phyloP scores from a whole-genome alignment of 352 stramenopile genomes.

The Phytophthora fragariae region DNA sequence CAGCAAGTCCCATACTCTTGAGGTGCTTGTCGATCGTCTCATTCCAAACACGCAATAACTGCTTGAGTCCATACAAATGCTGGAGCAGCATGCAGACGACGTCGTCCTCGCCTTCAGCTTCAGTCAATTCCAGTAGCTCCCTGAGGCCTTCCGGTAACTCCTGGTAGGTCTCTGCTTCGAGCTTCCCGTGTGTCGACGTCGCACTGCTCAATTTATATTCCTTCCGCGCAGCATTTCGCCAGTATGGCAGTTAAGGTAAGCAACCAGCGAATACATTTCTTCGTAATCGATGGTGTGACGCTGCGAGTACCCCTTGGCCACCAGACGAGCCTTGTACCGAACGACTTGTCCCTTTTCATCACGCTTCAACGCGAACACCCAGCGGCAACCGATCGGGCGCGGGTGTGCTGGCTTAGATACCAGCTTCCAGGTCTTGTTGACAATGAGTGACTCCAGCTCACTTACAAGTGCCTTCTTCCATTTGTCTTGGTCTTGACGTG shows the following conservation, averaged over 20 bases:
- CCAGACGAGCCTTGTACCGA: no score
- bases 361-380: no score
- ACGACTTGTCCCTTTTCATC: no score
- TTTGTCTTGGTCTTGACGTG: no score
- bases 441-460: no score
- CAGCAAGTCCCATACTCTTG: neutral
- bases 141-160: neutral
- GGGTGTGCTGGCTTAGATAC: no score
- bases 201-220: neutral
- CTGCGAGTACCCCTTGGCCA: neutral
- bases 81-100: constrained; percentile 1
- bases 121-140: neutral
- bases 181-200: neutral
- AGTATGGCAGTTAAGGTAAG: constrained; percentile 1
- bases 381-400: no score
- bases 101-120: constrained; percentile 5
- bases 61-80: neutral
- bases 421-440: no score
- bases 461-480: no score
- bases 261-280: neutral
- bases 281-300: neutral
- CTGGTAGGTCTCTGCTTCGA: neutral
- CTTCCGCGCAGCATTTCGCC: neutral
- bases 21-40: neutral
- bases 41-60: neutral